Evolutionary conservation across 2,329 filamentous ascomycete species (phyloP).

Genomic region (Colletotrichum sansevieriae): DNA sequence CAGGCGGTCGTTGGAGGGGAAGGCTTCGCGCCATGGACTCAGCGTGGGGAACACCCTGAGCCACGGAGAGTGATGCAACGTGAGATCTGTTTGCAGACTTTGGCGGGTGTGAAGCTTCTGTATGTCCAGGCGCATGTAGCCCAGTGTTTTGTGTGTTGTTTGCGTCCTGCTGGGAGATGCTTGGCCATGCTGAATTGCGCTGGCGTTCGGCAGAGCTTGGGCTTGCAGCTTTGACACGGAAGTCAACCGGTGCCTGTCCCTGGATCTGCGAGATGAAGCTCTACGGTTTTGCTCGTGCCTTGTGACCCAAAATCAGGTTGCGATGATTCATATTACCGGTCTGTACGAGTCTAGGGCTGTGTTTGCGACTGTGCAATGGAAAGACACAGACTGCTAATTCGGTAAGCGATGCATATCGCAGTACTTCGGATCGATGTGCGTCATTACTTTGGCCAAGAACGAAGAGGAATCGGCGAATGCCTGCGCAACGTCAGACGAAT

Average conservation of each 20-base stretch:
- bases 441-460: constrained; percentile 32
- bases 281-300: neutral
- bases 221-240: constrained; percentile 24
- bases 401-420: neutral
- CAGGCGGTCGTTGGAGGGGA: constrained; percentile 9
- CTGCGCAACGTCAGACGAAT: constrained; percentile 31
- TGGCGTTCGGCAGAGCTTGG: constrained; percentile 17
- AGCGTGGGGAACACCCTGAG: constrained; percentile 19
- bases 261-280: constrained; percentile 3
- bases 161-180: constrained; percentile 15
- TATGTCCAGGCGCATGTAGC: neutral
- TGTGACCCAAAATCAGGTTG: neutral
- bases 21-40: constrained; percentile 15
- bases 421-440: constrained; percentile 14
- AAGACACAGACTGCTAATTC: neutral
- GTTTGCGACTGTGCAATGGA: neutral
- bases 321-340: neutral
- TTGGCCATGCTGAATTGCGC: neutral
- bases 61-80: constrained; percentile 29
- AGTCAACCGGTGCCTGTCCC: constrained; percentile 21
- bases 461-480: neutral
- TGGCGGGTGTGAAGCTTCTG: neutral
- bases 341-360: constrained; percentile 11
- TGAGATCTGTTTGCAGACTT: constrained; percentile 18
- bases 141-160: constrained; percentile 21